phyloP scores from a whole-genome alignment of 2,329 filamentous ascomycete genomes.

The Trichoderma guizhouense region DNA sequence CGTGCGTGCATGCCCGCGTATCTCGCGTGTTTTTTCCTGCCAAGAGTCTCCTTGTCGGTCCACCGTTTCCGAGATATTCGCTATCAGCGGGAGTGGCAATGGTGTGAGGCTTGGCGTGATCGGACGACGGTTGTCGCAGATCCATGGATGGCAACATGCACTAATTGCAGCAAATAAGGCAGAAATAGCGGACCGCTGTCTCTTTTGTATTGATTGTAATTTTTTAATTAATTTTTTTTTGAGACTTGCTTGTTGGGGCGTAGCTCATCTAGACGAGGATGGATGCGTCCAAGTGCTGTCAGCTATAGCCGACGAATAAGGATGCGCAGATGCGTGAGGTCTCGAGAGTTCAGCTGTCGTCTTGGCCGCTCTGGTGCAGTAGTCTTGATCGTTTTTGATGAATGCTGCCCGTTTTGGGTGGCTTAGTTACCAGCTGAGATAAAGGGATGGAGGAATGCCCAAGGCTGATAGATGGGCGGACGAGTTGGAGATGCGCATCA shows the following conservation, averaged over 20 bases:
- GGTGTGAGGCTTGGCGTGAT: constrained; percentile 8
- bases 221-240: too few species aligned
- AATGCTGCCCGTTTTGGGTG: neutral
- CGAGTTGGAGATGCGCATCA: neutral
- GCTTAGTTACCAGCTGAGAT: neutral
- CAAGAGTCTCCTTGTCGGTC: neutral
- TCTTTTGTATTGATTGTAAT: too few species aligned
- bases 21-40: neutral
- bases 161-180: too few species aligned
- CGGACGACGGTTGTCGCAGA: neutral
- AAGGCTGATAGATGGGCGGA: neutral
- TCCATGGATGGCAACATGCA: neutral
- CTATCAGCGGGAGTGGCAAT: constrained; percentile 6
- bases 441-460: neutral
- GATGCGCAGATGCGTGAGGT: neutral
- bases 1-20: neutral
- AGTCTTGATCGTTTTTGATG: neutral
- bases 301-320: neutral
- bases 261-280: too few species aligned
- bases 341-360: neutral
- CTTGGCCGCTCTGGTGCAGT: neutral
- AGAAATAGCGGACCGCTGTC: too few species aligned
- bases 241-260: too few species aligned
- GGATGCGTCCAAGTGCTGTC: neutral
- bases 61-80: constrained; percentile 10